phyloP scores from a whole-genome alignment of 208 protist species.

The Crithidia expoeki region DNA sequence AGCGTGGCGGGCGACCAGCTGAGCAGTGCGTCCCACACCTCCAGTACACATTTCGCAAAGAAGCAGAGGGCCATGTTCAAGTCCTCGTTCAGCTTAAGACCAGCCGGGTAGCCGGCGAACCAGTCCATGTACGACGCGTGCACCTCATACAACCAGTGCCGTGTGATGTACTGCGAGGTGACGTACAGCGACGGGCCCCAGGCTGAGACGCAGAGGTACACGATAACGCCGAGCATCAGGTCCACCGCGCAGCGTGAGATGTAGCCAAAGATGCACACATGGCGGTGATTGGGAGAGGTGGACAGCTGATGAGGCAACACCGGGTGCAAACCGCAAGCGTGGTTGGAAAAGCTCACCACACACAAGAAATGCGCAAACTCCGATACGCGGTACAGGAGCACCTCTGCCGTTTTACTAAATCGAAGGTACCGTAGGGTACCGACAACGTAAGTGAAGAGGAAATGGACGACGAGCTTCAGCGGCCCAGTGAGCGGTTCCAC shows the following conservation, averaged over 20 bases:
- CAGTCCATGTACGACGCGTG: constrained; percentile 91
- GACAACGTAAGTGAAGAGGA: constrained; percentile 29
- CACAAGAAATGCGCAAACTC: constrained; percentile 73
- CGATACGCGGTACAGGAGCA: constrained; percentile 40
- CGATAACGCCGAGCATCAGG: constrained; percentile 53
- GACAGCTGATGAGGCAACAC: constrained; percentile 59
- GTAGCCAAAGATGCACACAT: constrained; percentile 70
- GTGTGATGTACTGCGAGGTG: constrained; percentile 42
- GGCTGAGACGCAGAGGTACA: constrained; percentile 54
- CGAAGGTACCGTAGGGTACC: constrained; percentile 37
- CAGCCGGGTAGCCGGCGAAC: constrained; percentile 93
- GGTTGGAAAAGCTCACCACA: constrained; percentile 48
- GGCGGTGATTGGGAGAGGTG: constrained; percentile 23
- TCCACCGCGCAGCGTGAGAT: constrained; percentile 69
- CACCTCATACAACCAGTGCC: constrained; percentile 68
- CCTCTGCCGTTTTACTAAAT: constrained; percentile 41
- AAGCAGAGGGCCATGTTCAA: constrained; percentile 88
- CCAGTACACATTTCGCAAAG: constrained; percentile 73
- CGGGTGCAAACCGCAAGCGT: constrained; percentile 80
- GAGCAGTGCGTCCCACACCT: constrained; percentile 66
- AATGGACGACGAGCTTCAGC: constrained; percentile 21
- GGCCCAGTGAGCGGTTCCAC: constrained; percentile 27
- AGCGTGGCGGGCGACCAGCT: constrained; percentile 36
- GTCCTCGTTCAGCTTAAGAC: constrained; percentile 95
- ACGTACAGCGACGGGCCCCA: constrained; percentile 51